Base-by-base conservation (phyloP, 176 grass and related monocot species). In the Triticum urartu region DNA sequence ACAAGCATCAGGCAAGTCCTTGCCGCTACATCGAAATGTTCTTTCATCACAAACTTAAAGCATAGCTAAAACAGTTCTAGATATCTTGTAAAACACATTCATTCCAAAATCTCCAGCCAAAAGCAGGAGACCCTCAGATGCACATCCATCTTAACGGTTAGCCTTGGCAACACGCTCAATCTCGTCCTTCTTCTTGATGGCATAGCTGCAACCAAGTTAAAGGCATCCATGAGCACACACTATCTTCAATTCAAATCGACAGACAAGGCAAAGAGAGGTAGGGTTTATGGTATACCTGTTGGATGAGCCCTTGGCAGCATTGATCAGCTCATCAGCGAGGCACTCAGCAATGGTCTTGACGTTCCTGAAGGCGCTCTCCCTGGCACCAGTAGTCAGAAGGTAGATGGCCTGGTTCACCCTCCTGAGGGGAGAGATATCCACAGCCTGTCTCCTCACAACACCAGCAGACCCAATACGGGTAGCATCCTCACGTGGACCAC, bases 121-220 rank as follows among this genome's bases (percentile, higher is more conserved):
- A 9, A 20, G 67, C 3, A 20, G 1, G 9, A 38, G 18, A 39
- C 68, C 17, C 34, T 70, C 68, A 70, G 34, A 68, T 70, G 68
- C 18, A n/a, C 33, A 36, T 39, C 68, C 68, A 70, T 35, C 79
- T 94, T 75, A 94, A 90, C 93, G 93, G 85, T 94, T 94, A 5
- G 93, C 93, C 90, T 94, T 94, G 58, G 93, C 93, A 77, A 94
- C 93, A 89, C 93, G 93, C 74, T 94, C 89, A 17, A 91, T 91
- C 75, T 91, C 89, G 11, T 91, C 89, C 81, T 91, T 91, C 76
- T 91, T 91, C 88, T 92, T 94, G 78, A 92, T 94, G 35, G 93
- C 93, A 1, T 94, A 94, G 52, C 93, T 94, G 84, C 15, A 67
- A 21, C 26, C 18, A 79, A 58, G 4, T 20, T 36, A 69, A 6